Conservation (phyloP, 73 alveolate genomes). For the Paramecium biaurelia region DNA sequence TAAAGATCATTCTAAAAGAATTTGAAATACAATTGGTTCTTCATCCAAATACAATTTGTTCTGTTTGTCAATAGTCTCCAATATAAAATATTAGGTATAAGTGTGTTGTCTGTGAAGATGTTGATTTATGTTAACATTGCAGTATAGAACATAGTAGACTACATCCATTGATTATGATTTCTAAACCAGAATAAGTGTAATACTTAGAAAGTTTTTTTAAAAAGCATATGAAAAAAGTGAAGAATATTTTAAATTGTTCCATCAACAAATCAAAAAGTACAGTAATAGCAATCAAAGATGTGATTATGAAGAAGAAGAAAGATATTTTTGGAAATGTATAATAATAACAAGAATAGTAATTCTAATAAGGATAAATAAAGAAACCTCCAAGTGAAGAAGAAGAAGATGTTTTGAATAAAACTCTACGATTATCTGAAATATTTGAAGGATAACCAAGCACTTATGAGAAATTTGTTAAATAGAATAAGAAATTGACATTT, state of each 20-base stretch:
- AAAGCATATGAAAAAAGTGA: background rate
- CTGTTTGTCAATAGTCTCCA: background rate
- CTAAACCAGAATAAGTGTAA: background rate
- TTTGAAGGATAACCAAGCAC: background rate
- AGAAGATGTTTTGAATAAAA: background rate
- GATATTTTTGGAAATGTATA: background rate
- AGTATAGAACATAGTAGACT: background rate
- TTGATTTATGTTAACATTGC: background rate
- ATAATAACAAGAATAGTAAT: background rate
- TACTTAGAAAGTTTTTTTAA: background rate
- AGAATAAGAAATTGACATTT: background rate
- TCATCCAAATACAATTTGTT: slow-evolving; percentile 15
- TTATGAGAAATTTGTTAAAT: background rate
- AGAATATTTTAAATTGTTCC: background rate
- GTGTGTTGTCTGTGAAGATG: slow-evolving; percentile 1
- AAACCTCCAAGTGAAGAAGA: background rate
- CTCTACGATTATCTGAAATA: background rate
- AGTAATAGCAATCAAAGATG: background rate
- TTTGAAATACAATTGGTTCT: background rate
- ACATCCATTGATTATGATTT: background rate
- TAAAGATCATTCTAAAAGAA: background rate
- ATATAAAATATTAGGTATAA: background rate
- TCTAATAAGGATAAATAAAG: background rate
- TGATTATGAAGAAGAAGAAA: background rate
- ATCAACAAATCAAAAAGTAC: background rate